A percentile compares a stretch with the other conserved stretches of the same genome.
Conservation (phyloP, 768 basidiomycete genomes). For the Boletus coccyginus region DNA sequence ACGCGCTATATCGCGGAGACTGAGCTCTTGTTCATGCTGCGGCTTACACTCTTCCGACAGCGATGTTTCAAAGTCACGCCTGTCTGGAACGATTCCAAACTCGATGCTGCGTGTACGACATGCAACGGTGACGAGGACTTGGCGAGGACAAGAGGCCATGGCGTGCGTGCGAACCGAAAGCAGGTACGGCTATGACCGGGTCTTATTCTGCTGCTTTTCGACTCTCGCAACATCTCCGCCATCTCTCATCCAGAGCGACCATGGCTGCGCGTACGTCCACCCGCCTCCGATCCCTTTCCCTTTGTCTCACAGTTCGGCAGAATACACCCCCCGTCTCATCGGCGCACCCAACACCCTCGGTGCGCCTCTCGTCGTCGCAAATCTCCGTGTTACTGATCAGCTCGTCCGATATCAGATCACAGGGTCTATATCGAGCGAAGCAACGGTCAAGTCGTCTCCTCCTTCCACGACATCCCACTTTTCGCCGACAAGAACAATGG, state of each 20-base stretch:
- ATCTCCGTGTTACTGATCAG: slow-evolving; percentile 18
- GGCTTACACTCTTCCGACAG: slow-evolving; percentile 29
- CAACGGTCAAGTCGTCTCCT: slow-evolving; percentile 72
- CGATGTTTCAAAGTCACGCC: slow-evolving; percentile 21
- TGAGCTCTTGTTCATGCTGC: slow-evolving; percentile 39
- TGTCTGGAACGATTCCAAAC: slow-evolving; percentile 63
- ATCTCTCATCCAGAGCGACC: slow-evolving; percentile 45
- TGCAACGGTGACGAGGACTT: slow-evolving; percentile 40
- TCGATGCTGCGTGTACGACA: slow-evolving; percentile 50
- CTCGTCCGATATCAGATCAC: slow-evolving; percentile 63
- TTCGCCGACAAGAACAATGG: slow-evolving; percentile 94
- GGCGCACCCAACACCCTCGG: slow-evolving; percentile 93
- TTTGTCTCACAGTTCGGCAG: slow-evolving; percentile 35
- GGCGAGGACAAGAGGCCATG: too few species aligned
- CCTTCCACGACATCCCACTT: slow-evolving; percentile 97
- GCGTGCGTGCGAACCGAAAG: not conserved
- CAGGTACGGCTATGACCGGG: slow-evolving; percentile 29
- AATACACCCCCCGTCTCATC: slow-evolving; percentile 73
- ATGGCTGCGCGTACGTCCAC: slow-evolving; percentile 38
- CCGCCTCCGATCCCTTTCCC: not conserved
- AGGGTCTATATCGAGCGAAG: slow-evolving; percentile 90
- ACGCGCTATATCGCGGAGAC: slow-evolving; percentile 51
- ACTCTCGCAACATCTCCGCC: slow-evolving; percentile 61
- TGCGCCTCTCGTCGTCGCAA: slow-evolving; percentile 34
- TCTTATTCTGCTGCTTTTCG: slow-evolving; percentile 31